These are phyloP conservation scores for Camelina neglecta DNA, from an alignment of 345 rosid genomes.

Conservation along the genomic window DNA sequence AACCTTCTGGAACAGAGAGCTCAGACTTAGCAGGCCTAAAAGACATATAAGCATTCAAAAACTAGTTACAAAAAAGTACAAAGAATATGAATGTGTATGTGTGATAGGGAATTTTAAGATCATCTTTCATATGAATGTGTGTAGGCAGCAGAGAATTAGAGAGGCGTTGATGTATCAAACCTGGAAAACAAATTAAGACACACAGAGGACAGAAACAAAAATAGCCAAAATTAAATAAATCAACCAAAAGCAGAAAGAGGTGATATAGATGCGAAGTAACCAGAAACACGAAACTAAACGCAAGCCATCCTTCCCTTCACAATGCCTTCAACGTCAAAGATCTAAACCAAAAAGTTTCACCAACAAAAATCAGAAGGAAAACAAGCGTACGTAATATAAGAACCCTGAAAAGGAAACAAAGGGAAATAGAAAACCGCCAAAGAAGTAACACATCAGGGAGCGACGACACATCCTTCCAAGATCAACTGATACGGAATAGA, in stretches of 20 bases:
- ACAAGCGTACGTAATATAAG: background rate
- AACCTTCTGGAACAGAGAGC: background rate
- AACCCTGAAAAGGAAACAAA: background rate
- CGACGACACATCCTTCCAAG: background rate
- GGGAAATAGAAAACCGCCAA: background rate
- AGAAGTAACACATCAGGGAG: background rate
- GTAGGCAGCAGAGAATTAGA: background rate
- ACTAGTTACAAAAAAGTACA: background rate
- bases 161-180: background rate
- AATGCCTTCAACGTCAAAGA: background rate
- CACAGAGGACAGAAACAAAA: constrained; percentile 1
- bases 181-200: constrained; percentile 12
- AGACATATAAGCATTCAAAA: background rate
- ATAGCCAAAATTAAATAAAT: background rate
- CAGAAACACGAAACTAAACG: background rate
- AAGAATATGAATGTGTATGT: background rate
- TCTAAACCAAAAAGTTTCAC: background rate
- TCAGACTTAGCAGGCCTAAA: background rate
- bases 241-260: background rate
- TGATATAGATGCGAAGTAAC: background rate
- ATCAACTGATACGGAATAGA: background rate
- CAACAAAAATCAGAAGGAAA: background rate
- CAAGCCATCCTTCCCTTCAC: background rate
- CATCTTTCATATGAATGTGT: background rate
- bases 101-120: too few relatives aligned